Base-by-base conservation (phyloP, 805 yeast species). In the Dipodascopsis tothii region DNA sequence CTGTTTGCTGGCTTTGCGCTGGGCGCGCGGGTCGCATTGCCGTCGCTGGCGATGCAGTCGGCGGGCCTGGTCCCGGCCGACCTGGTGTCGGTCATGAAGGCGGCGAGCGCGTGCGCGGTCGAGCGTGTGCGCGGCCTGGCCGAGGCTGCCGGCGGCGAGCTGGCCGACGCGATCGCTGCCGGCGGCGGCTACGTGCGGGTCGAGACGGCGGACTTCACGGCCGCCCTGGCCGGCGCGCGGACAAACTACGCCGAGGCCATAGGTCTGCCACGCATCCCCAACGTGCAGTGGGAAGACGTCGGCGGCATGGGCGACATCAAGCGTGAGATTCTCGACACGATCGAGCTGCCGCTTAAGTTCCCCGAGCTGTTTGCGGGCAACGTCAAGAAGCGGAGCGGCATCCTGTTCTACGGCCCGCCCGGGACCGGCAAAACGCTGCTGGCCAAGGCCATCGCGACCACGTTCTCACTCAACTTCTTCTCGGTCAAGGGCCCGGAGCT, bases 401-500 rank as follows among this genome's bases (percentile, higher is more conserved):
- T 92, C 32, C 66, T 92, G 51, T 87, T 92, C 61, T 92, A 92
- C 65, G 98, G 98, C 0, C 98, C 98, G 0, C 98, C 98, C 0
- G 98, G 98, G 20, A 92, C 98, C 0, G 98, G 98, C 55, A 92
- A 92, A 61, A 92, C 98, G 0, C 69, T 92, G 22, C 70, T 92
- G 46, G 98, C 98, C 9, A 92, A 92, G 62, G 97, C 97, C 0
- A 92, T 92, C 55, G 98, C 98, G 2, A 85, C 96, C 0, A 85
- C 88, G 54, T 92, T 90, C 63, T 83, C 96, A 3, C 70, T 92
- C 50, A 92, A 92, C 62, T 92, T 92, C 63, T 88, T 92, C 64
- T 84, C 95, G 54, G 96, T 92, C 14, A 92, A 92, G 62, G 98
- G 98, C 20, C 98, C 98, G 0, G 98, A 92, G 63, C 71, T 92